Conservation (phyloP, 768 basidiomycete species). For the Auriscalpium microsporum region DNA sequence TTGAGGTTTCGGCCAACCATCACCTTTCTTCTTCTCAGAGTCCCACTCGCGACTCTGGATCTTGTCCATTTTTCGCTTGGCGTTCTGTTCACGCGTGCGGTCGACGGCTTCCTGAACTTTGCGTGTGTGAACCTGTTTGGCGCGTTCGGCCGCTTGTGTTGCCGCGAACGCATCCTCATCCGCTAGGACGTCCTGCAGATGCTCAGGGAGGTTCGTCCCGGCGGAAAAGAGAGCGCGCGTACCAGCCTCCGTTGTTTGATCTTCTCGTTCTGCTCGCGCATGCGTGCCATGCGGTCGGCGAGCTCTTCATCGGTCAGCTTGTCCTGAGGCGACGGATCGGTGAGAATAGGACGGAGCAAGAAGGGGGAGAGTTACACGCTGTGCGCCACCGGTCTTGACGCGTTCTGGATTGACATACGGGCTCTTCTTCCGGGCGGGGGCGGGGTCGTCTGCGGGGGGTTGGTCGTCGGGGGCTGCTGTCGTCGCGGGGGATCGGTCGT, state of each 20-base stretch:
- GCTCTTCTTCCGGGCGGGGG: constrained; percentile 42
- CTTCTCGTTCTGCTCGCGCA: constrained; percentile 66
- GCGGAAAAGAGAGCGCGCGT: constrained; percentile 16
- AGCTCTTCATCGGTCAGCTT: constrained; percentile 63
- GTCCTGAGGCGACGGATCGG: constrained; percentile 35
- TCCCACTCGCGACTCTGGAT: constrained; percentile 78
- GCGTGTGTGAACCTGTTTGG: constrained; percentile 45
- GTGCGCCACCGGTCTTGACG: constrained; percentile 72
- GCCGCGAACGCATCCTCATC: constrained; percentile 70
- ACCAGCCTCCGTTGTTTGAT: constrained; percentile 65
- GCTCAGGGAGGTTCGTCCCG: not conserved
- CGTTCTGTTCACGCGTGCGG: constrained; percentile 68
- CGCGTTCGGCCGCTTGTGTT: constrained; percentile 56
- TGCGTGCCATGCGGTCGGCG: constrained; percentile 58
- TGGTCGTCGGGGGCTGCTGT: constrained; percentile 5
- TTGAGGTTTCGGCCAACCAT: constrained; percentile 5
- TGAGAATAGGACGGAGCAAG: not conserved
- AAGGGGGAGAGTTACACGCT: constrained; percentile 46
- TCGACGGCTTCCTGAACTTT: constrained; percentile 65
- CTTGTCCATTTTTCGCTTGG: constrained; percentile 76
- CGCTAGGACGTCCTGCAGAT: constrained; percentile 61
- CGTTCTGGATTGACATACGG: constrained; percentile 79
- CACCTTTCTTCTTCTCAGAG: constrained; percentile 53
- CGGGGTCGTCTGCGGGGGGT: not conserved
- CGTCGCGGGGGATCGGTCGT: too few relatives aligned